Base-by-base conservation (phyloP, 768 basidiomycete genomes). In the Mycena pura region DNA sequence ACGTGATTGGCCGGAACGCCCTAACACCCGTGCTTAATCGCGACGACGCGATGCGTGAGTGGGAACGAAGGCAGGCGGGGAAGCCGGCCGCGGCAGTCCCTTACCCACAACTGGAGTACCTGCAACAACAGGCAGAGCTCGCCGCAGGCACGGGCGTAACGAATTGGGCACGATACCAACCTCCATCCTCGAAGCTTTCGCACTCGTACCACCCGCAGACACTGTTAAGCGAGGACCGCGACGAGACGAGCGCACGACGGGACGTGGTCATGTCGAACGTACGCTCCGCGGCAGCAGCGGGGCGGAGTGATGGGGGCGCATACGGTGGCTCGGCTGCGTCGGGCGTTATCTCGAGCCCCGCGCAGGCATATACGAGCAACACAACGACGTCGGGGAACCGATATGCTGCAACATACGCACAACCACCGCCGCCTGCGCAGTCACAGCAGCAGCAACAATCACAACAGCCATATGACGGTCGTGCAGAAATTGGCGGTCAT, bases 41-140 rank as follows among this genome's bases (percentile, higher is more conserved):
- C 51, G 96, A 99, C 66, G 96, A 99, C 64, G 91, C 93, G 41
- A 91, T 94, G 81, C 86, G 90, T 40, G 96, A 98, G 76, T 99
- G 96, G 96, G 97, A 99, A 76, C 77, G 95, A 65, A 80, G 95
- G 62, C 92, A 95, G 71, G 77, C 87, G 11, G 92, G 89, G 17
- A 90, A 90, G 68, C 82, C 85, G 1, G 76, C 80, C 13, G 86
- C 86, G n/a, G 84, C 87, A 15, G 87, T 90, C 69, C 88, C 90
- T 24, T 95, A 96, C 69, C 94, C 92, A 6, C 94, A 95, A 69
- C 81, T 99, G 31, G 95, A 96, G 72, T 93, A 86, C 71, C 76
- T 99, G 47, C 93, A 96, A 66, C 95, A 97, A 73, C 96, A 98
- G 72, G 96, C 94, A 1, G 93, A 93, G 75, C 79, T 93, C 67